Conservation (phyloP, 1,284 basidiomycete species). For the Irpex rosettiformis region DNA sequence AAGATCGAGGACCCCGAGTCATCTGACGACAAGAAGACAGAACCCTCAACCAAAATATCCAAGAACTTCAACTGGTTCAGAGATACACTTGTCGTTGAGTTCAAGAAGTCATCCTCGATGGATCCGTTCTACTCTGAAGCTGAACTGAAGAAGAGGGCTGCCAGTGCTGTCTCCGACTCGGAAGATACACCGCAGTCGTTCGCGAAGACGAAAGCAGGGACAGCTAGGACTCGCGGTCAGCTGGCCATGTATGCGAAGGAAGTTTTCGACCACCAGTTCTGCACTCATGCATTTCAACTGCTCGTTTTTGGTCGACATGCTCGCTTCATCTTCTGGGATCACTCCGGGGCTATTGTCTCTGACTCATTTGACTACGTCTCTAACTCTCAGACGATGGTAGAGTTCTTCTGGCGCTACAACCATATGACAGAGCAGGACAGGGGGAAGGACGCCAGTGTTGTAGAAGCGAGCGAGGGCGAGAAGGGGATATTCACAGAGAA, state of each 20-base stretch:
- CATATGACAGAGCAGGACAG: constrained; percentile 13
- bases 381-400: constrained; percentile 16
- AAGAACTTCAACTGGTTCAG: neutral
- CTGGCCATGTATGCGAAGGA: neutral
- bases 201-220: neutral
- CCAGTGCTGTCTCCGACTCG: neutral
- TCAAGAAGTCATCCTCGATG: neutral
- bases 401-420: constrained; percentile 27
- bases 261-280: constrained; percentile 1
- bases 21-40: too few species aligned
- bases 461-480: neutral
- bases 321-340: constrained; percentile 29
- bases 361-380: constrained; percentile 23
- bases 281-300: constrained; percentile 21
- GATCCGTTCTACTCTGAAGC: neutral
- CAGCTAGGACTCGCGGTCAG: neutral
- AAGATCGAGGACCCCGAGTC: too few species aligned
- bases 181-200: neutral
- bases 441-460: constrained; percentile 21
- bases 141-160: neutral
- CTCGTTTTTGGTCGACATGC: constrained; percentile 20
- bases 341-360: constrained; percentile 26
- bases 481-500: neutral
- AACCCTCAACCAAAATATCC: too few species aligned
- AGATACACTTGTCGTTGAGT: neutral